Evolutionary conservation across 768 basidiomycete species (phyloP).

Genomic region (Tylopilus intermedius): DNA sequence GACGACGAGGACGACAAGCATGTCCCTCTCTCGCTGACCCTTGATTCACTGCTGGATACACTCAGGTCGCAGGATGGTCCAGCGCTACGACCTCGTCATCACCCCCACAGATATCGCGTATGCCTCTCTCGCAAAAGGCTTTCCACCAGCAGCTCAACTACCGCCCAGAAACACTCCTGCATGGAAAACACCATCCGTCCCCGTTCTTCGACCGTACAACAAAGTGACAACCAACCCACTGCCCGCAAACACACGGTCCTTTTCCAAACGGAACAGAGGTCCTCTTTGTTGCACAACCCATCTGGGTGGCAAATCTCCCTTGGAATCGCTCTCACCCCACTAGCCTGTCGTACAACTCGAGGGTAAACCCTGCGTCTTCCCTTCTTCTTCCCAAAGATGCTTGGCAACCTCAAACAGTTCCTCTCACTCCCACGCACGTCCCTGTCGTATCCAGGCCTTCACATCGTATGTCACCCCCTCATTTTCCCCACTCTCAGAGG

Average conservation of each 20-base stretch:
- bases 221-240: conserved; percentile 67
- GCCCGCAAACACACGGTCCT: conserved; percentile 88
- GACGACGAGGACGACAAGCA: conserved; percentile 88
- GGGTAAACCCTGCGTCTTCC: conserved; percentile 86
- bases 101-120: conserved; percentile 77
- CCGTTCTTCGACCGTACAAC: conserved; percentile 32
- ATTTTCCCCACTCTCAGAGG: background rate
- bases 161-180: conserved; percentile 67
- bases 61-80: conserved; percentile 71
- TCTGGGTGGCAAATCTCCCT: conserved; percentile 70
- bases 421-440: conserved; percentile 75
- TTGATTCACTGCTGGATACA: background rate
- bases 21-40: background rate
- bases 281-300: conserved; percentile 69
- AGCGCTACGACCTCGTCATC: conserved; percentile 85
- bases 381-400: conserved; percentile 86
- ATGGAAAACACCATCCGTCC: conserved; percentile 58
- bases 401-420: conserved; percentile 66
- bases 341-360: conserved; percentile 83
- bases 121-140: conserved; percentile 73
- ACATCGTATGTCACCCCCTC: conserved; percentile 51
- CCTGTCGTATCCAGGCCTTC: conserved; percentile 76
- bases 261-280: conserved; percentile 79
- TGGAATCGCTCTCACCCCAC: conserved; percentile 1
- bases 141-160: conserved; percentile 69